These are phyloP conservation scores for barley (Hordeum vulgare) DNA, from an alignment of 176 grass and related monocot genomes.

Conservation along the genomic window DNA sequence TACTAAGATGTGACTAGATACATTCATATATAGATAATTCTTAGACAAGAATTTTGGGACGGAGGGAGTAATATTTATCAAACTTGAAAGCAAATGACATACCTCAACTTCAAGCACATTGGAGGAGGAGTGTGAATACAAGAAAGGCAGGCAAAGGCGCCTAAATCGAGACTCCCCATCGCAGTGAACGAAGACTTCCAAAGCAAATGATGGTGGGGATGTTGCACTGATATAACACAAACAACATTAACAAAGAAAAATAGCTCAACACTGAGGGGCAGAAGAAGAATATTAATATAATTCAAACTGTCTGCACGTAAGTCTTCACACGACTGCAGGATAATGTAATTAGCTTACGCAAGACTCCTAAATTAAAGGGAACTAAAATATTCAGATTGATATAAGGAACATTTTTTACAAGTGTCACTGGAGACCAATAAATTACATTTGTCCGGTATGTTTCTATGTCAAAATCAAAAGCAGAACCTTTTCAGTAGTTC, in stretches of 20 bases:
- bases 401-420: not conserved
- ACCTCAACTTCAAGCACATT: conserved; percentile 99
- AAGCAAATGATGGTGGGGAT: conserved; percentile 92
- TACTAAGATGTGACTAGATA: no score
- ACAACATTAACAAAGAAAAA: conserved; percentile 1
- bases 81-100: conserved; percentile 14
- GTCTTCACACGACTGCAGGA: not conserved
- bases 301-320: not conserved
- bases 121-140: conserved; percentile 97
- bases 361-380: conserved; percentile 9
- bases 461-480: not conserved
- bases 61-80: not conserved
- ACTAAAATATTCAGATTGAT: not conserved
- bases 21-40: no score
- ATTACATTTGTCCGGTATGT: not conserved
- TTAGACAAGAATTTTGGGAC: no score
- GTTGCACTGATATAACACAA: conserved; percentile 59
- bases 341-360: not conserved
- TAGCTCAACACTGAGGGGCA: not conserved
- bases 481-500: not conserved
- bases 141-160: conserved; percentile 92
- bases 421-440: not conserved
- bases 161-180: conserved; percentile 97
- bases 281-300: not conserved
- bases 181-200: conserved; percentile 94